Conservation (phyloP, 805 yeast species). For the Candida morakotiae region DNA sequence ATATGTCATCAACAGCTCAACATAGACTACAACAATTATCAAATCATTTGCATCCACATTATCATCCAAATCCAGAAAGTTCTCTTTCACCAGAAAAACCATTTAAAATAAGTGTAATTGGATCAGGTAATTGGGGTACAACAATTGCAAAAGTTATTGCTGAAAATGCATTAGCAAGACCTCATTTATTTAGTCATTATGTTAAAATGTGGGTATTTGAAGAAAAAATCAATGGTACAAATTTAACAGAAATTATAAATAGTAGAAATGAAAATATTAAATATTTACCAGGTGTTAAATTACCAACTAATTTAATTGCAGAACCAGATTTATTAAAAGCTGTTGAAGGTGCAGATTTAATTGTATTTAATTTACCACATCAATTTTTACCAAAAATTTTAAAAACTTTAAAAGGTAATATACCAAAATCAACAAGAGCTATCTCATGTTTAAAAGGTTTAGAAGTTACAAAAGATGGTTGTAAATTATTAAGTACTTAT, state of each 20-base stretch:
- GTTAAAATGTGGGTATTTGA: conserved; percentile 46
- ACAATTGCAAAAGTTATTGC: conserved; percentile 44
- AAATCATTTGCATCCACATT: conserved; percentile 19
- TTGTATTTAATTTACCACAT: conserved; percentile 44
- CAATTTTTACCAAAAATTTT: conserved; percentile 40
- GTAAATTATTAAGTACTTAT: conserved; percentile 40
- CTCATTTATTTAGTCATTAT: conserved; percentile 32
- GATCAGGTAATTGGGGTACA: conserved; percentile 48
- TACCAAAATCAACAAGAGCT: conserved; percentile 36
- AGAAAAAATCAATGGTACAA: conserved; percentile 37
- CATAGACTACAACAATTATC: conserved; percentile 27
- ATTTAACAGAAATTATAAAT: conserved; percentile 42
- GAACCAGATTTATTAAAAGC: conserved; percentile 35
- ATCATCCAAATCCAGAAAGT: conserved; percentile 4
- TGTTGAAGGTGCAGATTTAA: conserved; percentile 38
- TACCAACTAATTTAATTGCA: conserved; percentile 40
- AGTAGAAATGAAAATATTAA: conserved; percentile 41
- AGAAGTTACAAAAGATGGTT: conserved; percentile 40
- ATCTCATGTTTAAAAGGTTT: conserved; percentile 44
- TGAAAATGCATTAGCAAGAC: conserved; percentile 38
- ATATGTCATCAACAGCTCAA: conserved; percentile 12
- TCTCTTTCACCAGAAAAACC: conserved; percentile 18
- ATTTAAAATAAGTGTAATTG: conserved; percentile 39
- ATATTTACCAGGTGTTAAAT: conserved; percentile 39
- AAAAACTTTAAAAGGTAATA: conserved; percentile 35